These are phyloP conservation scores for Phoma herbarum DNA, from an alignment of 2,329 filamentous ascomycete species.

Conservation along the genomic window DNA sequence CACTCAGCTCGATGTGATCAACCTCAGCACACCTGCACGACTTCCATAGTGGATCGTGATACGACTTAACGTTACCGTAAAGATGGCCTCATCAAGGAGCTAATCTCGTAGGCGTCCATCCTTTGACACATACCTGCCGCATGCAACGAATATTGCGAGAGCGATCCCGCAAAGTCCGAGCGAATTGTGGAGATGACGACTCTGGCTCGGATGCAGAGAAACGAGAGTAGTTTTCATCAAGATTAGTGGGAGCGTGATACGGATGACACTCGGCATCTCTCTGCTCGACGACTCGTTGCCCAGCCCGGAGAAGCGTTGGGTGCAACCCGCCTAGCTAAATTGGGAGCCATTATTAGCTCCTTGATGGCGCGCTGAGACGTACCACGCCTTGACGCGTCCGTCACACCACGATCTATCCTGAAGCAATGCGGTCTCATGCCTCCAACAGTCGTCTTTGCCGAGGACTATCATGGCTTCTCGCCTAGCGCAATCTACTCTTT, in stretches of 20 bases:
- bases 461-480: slow-evolving; percentile 29
- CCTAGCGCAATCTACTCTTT: slow-evolving; percentile 32
- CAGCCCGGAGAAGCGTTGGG: slow-evolving; percentile 26
- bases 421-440: slow-evolving; percentile 36
- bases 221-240: slow-evolving; percentile 30
- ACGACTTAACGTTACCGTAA: slow-evolving; percentile 20
- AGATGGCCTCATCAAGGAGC: slow-evolving; percentile 24
- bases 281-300: slow-evolving; percentile 31
- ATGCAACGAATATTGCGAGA: slow-evolving; percentile 27
- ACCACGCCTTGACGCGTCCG: slow-evolving; percentile 45
- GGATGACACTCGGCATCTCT: slow-evolving; percentile 40
- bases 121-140: slow-evolving; percentile 19
- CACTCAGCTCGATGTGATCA: slow-evolving; percentile 14
- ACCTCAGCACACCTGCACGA: slow-evolving; percentile 18
- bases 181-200: slow-evolving; percentile 40
- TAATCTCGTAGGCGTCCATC: slow-evolving; percentile 21
- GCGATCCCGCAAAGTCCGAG: slow-evolving; percentile 23
- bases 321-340: slow-evolving; percentile 39
- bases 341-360: slow-evolving; percentile 45
- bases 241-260: slow-evolving; percentile 37
- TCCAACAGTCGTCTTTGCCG: slow-evolving; percentile 35
- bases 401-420: slow-evolving; percentile 37
- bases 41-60: slow-evolving; percentile 17
- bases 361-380: slow-evolving; percentile 46
- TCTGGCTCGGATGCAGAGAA: slow-evolving; percentile 34